A percentile compares a stretch with the other conserved stretches of the same genome.
Evolutionary conservation across 805 yeast genomes (phyloP).

Genomic region (Zygotorulaspora sp.): DNA sequence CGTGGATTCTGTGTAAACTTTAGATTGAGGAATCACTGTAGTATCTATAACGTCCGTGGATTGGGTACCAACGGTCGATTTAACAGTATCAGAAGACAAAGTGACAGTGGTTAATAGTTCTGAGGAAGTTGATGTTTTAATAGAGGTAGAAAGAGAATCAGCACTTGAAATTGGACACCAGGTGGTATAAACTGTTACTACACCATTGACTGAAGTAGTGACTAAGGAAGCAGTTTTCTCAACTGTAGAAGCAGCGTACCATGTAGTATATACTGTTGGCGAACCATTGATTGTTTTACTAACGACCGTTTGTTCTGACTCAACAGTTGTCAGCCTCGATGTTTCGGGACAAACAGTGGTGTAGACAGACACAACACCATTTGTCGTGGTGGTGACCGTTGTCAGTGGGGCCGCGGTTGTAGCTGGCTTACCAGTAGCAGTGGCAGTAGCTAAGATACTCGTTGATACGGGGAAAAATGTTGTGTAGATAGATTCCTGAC

Average conservation of each 20-base stretch:
- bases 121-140: no score
- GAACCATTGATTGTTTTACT: conserved; percentile 8
- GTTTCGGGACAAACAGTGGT: conserved; percentile 19
- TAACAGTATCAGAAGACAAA: conserved; percentile 9
- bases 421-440: conserved; percentile 14
- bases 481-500: conserved; percentile 13
- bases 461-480: conserved; percentile 10
- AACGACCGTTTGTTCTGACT: conserved; percentile 5
- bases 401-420: conserved; percentile 7
- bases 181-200: conserved; percentile 16
- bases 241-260: conserved; percentile 12
- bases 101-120: no score
- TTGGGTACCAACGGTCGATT: conserved; percentile 8
- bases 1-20: neutral
- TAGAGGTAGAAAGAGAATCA: conserved; percentile 8
- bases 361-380: conserved; percentile 10
- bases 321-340: conserved; percentile 3
- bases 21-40: no score
- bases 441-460: conserved; percentile 12
- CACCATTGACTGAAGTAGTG: conserved; percentile 13
- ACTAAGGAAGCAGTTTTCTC: conserved; percentile 8
- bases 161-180: conserved; percentile 12
- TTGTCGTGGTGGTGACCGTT: conserved; percentile 12
- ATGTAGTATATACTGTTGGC: conserved; percentile 14
- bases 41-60: no score